Base-by-base conservation (phyloP, 192 early-diverging fungal species). In the Entophlyctis helioformis region DNA sequence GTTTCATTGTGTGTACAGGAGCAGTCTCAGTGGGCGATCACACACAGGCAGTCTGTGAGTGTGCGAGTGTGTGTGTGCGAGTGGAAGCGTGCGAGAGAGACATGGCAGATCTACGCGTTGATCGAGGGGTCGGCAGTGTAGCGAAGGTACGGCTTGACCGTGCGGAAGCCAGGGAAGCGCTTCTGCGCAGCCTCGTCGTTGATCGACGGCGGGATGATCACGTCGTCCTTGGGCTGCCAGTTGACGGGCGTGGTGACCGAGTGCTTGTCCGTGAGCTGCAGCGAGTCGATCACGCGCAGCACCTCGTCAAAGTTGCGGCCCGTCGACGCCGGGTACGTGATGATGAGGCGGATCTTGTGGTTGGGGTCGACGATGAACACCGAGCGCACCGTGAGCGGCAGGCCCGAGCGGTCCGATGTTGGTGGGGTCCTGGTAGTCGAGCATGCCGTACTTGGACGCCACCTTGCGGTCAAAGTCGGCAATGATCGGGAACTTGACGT, bases 271-370 rank as follows among this genome's bases (percentile, higher is more conserved):
- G 81, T 80, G 24, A 96, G 63, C 72, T 95, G 89, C 41, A 98
- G 70, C 22, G 89, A 89, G 71, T 98, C 95, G 32, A 95, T 74
- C 5, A 82, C 79, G 24, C 95, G 83, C 56, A 98, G 59, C 59
- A 98, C 82, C 73, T 98, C 95, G 57, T 89, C 81, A 82, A 96
- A 95, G 82, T 96, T 98, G 51, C 95, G 81, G 27, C 91, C 84
- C 24, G 70, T 80, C 31, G 84, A 88, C 31, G 91, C 91, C 24
- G 91, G 91, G 60, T 98, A 98, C 11, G 91, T 85, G 25, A 98
- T 71, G 19, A 80, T 88, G 26, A 89, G 59, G 24, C 95, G 83
- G 60, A 98, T 87, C 26, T 60, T 73, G 79, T 95, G 89, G 50
- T 80, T 72, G 33, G 91, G 86, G 63, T 94, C 95, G 31, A 98